Evolutionary conservation across 352 stramenopile genomes (phyloP), one percentile per base, ranked within the genome.

Genomic region (Pythium dissimile): DNA sequence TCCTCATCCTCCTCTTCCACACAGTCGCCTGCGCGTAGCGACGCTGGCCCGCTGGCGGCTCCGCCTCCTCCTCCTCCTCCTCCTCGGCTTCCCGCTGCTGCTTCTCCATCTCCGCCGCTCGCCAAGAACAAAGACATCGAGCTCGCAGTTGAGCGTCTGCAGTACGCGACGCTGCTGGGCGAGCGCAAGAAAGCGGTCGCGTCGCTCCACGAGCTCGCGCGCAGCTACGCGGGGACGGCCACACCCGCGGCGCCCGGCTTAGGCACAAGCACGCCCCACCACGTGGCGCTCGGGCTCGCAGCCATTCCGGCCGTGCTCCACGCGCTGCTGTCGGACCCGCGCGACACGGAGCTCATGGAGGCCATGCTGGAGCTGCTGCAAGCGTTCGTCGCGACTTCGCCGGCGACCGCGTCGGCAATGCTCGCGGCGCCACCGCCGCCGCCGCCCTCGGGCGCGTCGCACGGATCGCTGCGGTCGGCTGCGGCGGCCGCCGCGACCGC

Each of bases 301-400:
- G 65, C 77, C 20, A 71, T 85, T 7, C 83, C 83, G 1, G 73
- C 66, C 2, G 63, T 90, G 6, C 63, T 93, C 27, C 73, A 67
- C 16, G 83, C 83, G 3, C 54, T 93, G 12, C 67, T 86, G 24
- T 88, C 83, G 21, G 83, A 93, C 42, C 83, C 83, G 28, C 65
- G 83, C 50, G 83, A 93, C 53, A 89, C 80, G n/a, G 83, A 91
- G 59, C 75, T 93, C 42, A 91, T 93, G 77, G 83, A 93, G 55
- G 69, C 78, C 10, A 88, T 93, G 77, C 67, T 93, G 6, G 83
- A 91, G 64, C 68, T 89, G 13, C 53, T 93, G 11, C 80, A 90
- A 44, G 47, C 65, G 16, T 57, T 89, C 28, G 77, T 91, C 23
- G 60, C 50, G 10, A 70, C 50, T 1, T 66, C 71, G 13, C 72